Percentiles rank a stretch among this genome's conserved stretches.
These are phyloP conservation scores for Erodium texanum DNA, from an alignment of 441 rosid genomes.

Conservation along the genomic window DNA sequence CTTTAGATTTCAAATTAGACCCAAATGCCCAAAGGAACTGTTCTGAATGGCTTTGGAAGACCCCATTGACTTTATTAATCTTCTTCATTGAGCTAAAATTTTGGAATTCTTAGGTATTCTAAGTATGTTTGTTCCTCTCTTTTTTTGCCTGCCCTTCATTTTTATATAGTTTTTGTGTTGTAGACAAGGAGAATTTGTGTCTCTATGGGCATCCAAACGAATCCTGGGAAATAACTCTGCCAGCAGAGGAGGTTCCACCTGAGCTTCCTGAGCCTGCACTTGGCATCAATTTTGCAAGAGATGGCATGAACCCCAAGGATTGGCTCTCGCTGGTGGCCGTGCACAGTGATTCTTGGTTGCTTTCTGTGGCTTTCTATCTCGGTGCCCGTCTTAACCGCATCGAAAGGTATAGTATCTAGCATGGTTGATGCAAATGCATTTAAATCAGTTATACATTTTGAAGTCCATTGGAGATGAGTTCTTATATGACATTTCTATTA, in stretches of 20 bases:
- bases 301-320: no score
- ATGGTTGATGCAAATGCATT: neutral
- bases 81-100: neutral
- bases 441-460: neutral
- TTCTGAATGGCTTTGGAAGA: neutral
- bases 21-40: no score
- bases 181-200: constrained; percentile 90
- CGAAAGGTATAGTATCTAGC: constrained; percentile 52
- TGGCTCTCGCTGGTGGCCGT: no score
- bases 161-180: constrained; percentile 12
- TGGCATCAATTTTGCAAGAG: no score
- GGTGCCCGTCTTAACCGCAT: constrained; percentile 85
- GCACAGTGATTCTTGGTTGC: constrained; percentile 96
- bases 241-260: constrained; percentile 29
- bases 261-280: no score
- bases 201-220: constrained; percentile 86
- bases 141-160: neutral
- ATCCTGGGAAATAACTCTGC: constrained; percentile 89
- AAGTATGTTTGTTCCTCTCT: neutral
- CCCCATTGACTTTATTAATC: neutral
- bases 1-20: no score
- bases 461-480: neutral
- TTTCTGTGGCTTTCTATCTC: constrained; percentile 80
- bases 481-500: neutral
- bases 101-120: neutral